Base-by-base conservation (phyloP, 768 basidiomycete species). In the Rhizopogon roseolus region DNA sequence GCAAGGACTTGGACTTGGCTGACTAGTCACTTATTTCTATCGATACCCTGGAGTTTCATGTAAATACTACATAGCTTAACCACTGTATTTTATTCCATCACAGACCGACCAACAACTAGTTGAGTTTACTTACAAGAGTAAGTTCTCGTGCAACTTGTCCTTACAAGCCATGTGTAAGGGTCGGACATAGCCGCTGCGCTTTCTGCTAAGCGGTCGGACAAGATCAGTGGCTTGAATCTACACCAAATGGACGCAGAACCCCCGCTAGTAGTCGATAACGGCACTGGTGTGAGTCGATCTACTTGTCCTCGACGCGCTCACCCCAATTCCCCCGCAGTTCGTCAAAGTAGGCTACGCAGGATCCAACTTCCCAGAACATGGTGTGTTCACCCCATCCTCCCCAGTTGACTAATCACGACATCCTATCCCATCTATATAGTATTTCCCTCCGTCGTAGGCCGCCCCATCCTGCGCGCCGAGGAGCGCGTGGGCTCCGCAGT, bases 391-490 rank as follows among this genome's bases (percentile, higher is more conserved):
- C 48, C 46, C 40, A 44, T 44, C 29, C 41, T 11, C 43, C 17
- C 25, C 40, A n/a, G 1, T 25, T 3, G 10, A 9, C 3, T 25
- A 25, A 43, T 37, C 7, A 25, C 25, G 50, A 38, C 13, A 27
- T 38, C 54, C 22, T 50, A 5, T 19, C 28, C 19, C 32, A 22
- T 27, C 39, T 13, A 40, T 36, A 43, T 41, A 28, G 93, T 97
- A 54, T 99, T 98, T 68, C 92, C 96, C 3, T 98, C 97, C 39
- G 86, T 99, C 66, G 84, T 99, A 61, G 97, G 97, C 16, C 88
- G 96, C 17, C 96, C 96, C 29, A 99, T 99, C 68, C 77, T 98
- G 57, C 93, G 96, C 55, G 96, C 96, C 7, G 96, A 98, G 72
- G 96, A 98, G 73, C 90, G 96, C 53, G 84, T 94, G 32, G 89